Conservation (phyloP, 1,139 yeast species). For the Hyphopichia khmerensis region DNA sequence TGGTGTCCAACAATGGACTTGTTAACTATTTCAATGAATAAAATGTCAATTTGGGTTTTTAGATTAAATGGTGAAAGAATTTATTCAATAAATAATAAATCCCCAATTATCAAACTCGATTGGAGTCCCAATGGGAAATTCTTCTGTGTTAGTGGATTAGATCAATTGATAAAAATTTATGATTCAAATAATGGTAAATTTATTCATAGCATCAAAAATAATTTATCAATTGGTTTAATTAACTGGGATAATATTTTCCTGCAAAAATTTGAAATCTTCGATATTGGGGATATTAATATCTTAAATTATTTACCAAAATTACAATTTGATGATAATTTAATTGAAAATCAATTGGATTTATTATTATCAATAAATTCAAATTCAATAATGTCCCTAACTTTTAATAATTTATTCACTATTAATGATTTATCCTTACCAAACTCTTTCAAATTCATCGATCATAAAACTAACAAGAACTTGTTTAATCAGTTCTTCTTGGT, state of each 20-base stretch:
- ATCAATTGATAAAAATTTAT: slow-evolving; percentile 44
- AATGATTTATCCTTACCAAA: slow-evolving; percentile 18
- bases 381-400: slow-evolving; percentile 21
- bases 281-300: slow-evolving; percentile 1
- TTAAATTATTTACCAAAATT: slow-evolving; percentile 2
- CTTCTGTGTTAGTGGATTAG: slow-evolving; percentile 47
- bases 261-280: slow-evolving; percentile 3
- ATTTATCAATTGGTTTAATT: slow-evolving; percentile 19
- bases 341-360: background rate
- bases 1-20: slow-evolving; percentile 62
- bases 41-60: slow-evolving; percentile 50
- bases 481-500: slow-evolving; percentile 32
- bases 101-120: slow-evolving; percentile 31
- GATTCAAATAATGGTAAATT: slow-evolving; percentile 50
- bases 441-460: slow-evolving; percentile 11
- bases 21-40: slow-evolving; percentile 48
- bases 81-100: slow-evolving; percentile 44
- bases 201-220: slow-evolving; percentile 21
- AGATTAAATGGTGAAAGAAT: slow-evolving; percentile 57
- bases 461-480: slow-evolving; percentile 20
- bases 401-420: slow-evolving; percentile 33
- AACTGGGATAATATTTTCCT: slow-evolving; percentile 17
- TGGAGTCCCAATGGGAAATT: slow-evolving; percentile 39
- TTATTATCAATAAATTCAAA: slow-evolving; percentile 1
- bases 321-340: background rate